phyloP scores from a whole-genome alignment of 2,329 filamentous ascomycete species.

The Tolypocladium ophioglossoides region DNA sequence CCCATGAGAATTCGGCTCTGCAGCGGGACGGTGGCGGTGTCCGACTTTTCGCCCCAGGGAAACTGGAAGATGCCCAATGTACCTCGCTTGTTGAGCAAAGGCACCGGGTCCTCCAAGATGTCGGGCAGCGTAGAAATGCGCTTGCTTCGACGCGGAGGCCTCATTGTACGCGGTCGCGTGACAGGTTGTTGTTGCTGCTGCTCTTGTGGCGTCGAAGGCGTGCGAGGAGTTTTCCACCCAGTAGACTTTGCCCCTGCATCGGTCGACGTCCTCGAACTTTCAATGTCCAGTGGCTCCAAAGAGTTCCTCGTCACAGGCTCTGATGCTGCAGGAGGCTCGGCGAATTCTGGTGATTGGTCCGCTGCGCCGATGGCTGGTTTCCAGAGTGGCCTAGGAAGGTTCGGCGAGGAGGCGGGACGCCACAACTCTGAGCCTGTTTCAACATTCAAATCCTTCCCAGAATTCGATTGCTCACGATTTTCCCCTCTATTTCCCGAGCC shows the following conservation, averaged over 20 bases:
- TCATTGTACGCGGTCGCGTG: slow-evolving; percentile 36
- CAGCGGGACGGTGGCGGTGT: slow-evolving; percentile 34
- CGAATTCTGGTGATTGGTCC: not conserved
- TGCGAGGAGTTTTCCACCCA: not conserved
- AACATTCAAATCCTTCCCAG: not conserved
- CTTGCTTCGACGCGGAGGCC: slow-evolving; percentile 43
- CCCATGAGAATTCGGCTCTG: slow-evolving; percentile 8
- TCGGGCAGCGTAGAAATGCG: slow-evolving; percentile 51
- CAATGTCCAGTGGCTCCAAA: not conserved
- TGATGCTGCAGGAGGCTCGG: not conserved
- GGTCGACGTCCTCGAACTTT: not conserved
- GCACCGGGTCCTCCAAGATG: slow-evolving; percentile 51
- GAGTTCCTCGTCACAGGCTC: not conserved
- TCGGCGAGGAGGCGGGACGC: not conserved
- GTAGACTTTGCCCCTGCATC: not conserved
- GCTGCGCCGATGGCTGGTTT: not conserved
- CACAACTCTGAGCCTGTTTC: not conserved
- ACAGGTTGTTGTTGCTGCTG: slow-evolving; percentile 12
- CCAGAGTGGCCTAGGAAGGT: not conserved
- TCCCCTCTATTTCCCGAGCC: not conserved
- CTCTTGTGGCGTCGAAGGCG: not conserved
- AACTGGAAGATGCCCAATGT: slow-evolving; percentile 57
- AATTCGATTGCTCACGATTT: not conserved
- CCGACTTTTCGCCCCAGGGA: slow-evolving; percentile 54
- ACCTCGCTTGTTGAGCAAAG: slow-evolving; percentile 44